Evolutionary conservation across 2,329 filamentous ascomycete species (phyloP), one percentile per base, ranked within the genome.

Genomic region (Ambrosiella cleistominuta): DNA sequence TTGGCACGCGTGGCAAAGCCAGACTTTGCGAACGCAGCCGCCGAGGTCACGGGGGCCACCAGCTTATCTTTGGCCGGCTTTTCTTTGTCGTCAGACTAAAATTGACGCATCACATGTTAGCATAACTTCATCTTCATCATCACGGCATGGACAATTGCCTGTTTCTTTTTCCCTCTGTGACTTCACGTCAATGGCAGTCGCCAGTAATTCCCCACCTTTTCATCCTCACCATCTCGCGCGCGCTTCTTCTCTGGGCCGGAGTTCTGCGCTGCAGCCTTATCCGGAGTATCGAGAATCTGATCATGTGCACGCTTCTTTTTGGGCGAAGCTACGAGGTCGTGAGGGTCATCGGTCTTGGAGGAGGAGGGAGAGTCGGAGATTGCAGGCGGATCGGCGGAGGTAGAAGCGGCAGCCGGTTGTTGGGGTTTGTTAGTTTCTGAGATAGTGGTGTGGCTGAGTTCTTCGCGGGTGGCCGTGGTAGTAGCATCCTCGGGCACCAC

Each of bases 301-400:
- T 80, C 78, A 62, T 79, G 77, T 36, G 73, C 75, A 62, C 81
- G 74, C 71, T 83, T 84, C 73, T 83, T 84, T 71, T 83, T 83
- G 37, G 81, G 81, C 11, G 79, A 83, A 17, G 74, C 71, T 50
- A 80, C 65, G 59, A 75, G 71, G 54, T 81, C 76, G 65, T 70
- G 75, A 58, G 66, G 59, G 45, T 60, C 63, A 73, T 65, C 40
- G 42, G 70, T 67, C 56, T 74, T 68, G 39, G 67, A 27, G 27
- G 27, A 27, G 27, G 27, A 27, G 27, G 27, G 4, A 27, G 27
- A 27, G 27, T 27, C 65, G n/a, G 64, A 62, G 59, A 68, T 65
- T 15, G 66, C 61, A 61, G 66, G 64, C 17, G 65, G 61, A 61
- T 66, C 64, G 57, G 70, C 67, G 52, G 66, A 65, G 42, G 71